Evolutionary conservation across 768 basidiomycete genomes (phyloP).

Genomic region (Lentinula detonsa): DNA sequence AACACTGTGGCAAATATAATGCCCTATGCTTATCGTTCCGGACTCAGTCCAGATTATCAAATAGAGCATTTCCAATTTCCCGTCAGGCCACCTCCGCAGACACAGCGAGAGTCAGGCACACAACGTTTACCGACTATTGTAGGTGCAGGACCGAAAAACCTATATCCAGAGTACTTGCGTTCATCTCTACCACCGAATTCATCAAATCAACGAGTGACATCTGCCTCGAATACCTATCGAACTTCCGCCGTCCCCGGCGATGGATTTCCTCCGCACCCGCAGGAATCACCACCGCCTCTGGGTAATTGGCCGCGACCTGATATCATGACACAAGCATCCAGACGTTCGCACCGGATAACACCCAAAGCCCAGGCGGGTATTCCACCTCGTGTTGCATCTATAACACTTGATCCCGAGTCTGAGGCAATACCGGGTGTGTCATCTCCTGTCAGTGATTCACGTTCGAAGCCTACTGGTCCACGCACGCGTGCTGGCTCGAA

Average conservation of each 20-base stretch:
- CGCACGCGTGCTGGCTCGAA: slow-evolving; percentile 17
- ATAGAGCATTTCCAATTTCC: slow-evolving; percentile 40
- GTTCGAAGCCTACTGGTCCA: slow-evolving; percentile 30
- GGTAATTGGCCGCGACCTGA: slow-evolving; percentile 52
- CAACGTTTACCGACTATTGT: slow-evolving; percentile 5
- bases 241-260: not conserved
- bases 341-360: slow-evolving; percentile 21
- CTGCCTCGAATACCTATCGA: not conserved
- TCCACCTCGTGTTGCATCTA: not conserved
- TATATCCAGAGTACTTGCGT: slow-evolving; percentile 7
- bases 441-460: slow-evolving; percentile 8
- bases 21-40: slow-evolving; percentile 28
- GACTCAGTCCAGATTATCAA: slow-evolving; percentile 35
- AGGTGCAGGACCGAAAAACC: not conserved
- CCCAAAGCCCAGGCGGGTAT: slow-evolving; percentile 6
- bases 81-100: slow-evolving; percentile 8
- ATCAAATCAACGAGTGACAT: slow-evolving; percentile 12
- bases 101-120: slow-evolving; percentile 6
- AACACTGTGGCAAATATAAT: slow-evolving; percentile 16
- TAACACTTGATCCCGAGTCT: not conserved
- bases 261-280: slow-evolving; percentile 11
- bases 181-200: slow-evolving; percentile 11
- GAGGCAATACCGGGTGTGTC: not conserved
- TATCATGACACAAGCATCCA: slow-evolving; percentile 25
- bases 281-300: slow-evolving; percentile 33